Evolutionary conservation across 768 basidiomycete species (phyloP).

Genomic region (Auricularia auricula-judae): DNA sequence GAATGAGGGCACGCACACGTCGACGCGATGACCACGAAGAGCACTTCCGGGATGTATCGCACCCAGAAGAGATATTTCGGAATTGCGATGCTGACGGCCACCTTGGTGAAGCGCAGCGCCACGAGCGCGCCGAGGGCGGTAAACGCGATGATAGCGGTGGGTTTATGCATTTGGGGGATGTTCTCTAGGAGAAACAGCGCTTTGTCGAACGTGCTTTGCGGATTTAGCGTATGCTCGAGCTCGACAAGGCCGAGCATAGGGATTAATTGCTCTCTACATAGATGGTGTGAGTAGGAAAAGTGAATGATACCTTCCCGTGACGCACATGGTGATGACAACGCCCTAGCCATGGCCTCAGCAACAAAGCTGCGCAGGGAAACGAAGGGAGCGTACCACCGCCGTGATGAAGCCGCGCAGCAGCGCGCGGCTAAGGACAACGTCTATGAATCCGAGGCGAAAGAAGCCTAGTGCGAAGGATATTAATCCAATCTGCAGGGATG

Average conservation of each 20-base stretch:
- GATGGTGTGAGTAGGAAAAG: not conserved
- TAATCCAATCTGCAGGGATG: conserved; percentile 50
- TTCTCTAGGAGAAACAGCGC: conserved; percentile 60
- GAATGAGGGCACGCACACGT: conserved; percentile 45
- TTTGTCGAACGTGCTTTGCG: conserved; percentile 67
- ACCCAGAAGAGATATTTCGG: conserved; percentile 53
- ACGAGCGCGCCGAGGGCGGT: conserved; percentile 58
- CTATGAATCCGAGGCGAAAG: conserved; percentile 83
- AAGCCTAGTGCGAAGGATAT: conserved; percentile 81
- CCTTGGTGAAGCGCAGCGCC: conserved; percentile 45
- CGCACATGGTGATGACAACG: conserved; percentile 74
- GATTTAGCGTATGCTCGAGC: conserved; percentile 43
- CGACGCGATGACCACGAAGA: conserved; percentile 73
- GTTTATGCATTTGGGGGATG: conserved; percentile 43
- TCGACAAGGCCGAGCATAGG: conserved; percentile 77
- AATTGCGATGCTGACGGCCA: conserved; percentile 25
- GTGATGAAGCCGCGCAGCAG: conserved; percentile 80
- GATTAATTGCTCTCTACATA: conserved; percentile 62
- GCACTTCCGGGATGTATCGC: conserved; percentile 79
- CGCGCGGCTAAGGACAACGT: conserved; percentile 85
- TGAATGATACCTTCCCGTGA: conserved; percentile 5
- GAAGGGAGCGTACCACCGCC: conserved; percentile 35
- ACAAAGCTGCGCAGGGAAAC: not conserved
- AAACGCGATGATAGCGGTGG: conserved; percentile 69
- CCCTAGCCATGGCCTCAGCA: conserved; percentile 24